Evolutionary conservation across 73 alveolate genomes (phyloP).

Genomic region (Urostyla sp.): DNA sequence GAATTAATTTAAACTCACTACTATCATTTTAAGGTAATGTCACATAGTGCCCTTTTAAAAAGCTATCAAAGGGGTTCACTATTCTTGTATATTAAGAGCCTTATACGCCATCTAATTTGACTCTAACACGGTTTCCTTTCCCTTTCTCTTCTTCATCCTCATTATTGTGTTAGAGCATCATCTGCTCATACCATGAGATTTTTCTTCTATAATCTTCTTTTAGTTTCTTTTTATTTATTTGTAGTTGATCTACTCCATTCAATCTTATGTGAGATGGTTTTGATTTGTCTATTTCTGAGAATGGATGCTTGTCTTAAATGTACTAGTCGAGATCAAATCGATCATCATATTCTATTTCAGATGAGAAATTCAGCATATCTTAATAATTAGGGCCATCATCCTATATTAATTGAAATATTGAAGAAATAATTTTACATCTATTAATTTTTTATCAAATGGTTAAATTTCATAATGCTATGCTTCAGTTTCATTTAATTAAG

Average conservation of each 20-base stretch:
- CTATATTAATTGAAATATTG: no score
- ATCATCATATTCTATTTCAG: constrained; percentile 67
- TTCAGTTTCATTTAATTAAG: background rate
- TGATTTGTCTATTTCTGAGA: constrained; percentile 10
- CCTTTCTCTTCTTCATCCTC: constrained; percentile 26
- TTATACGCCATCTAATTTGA: constrained; percentile 22
- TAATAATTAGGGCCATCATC: constrained; percentile 28
- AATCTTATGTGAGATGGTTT: background rate
- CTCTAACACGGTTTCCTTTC: constrained; percentile 4
- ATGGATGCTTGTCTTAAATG: background rate
- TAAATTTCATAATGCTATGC: constrained; percentile 1
- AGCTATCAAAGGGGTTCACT: constrained; percentile 31
- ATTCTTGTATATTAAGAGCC: constrained; percentile 39
- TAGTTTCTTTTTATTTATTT: background rate
- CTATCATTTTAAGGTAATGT: constrained; percentile 41
- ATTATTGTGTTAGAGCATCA: constrained; percentile 5
- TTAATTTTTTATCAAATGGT: constrained; percentile 2
- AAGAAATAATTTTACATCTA: constrained; percentile 26
- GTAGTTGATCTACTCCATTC: background rate
- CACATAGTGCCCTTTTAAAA: constrained; percentile 53
- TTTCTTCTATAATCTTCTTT: background rate
- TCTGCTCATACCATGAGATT: constrained; percentile 27
- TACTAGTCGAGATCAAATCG: constrained; percentile 44
- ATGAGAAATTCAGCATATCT: constrained; percentile 64
- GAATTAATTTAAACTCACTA: constrained; percentile 41